Percentiles rank a stretch among this genome's conserved stretches.
Conservation (phyloP, 768 basidiomycete species). For the Panellus pusillus region DNA sequence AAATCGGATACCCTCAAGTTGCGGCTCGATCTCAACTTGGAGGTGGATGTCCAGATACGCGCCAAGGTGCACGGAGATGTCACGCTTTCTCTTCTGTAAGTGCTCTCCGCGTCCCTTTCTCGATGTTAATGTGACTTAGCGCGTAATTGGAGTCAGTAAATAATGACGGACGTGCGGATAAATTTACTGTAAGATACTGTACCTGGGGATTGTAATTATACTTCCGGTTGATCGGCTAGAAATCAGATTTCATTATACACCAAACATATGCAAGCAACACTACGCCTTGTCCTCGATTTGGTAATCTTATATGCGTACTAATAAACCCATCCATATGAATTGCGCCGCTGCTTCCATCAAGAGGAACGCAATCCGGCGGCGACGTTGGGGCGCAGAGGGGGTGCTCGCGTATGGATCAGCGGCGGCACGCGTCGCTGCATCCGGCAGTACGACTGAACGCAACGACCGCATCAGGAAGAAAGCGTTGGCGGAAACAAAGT, state of each 20-base stretch:
- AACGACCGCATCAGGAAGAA: conserved; percentile 95
- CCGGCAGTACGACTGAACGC: conserved; percentile 88
- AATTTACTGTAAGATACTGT: too few relatives aligned
- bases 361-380: conserved; percentile 85
- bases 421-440: conserved; percentile 49
- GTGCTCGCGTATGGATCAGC: conserved; percentile 58
- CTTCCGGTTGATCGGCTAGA: too few relatives aligned
- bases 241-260: neutral
- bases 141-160: conserved; percentile 8
- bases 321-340: conserved; percentile 80
- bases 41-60: conserved; percentile 22
- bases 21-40: conserved; percentile 22
- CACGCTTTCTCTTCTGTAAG: conserved; percentile 22
- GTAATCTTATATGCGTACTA: conserved; percentile 53
- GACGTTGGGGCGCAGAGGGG: conserved; percentile 68
- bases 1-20: conserved; percentile 21
- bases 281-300: too few relatives aligned
- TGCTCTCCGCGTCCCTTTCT: neutral
- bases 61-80: conserved; percentile 23
- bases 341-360: conserved; percentile 84
- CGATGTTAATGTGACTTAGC: neutral
- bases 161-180: too few relatives aligned
- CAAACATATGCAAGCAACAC: neutral
- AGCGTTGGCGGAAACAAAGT: conserved; percentile 84
- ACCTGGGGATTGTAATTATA: too few relatives aligned